Conservation (phyloP, 441 rosid genomes). For the Jatropha multifida region DNA sequence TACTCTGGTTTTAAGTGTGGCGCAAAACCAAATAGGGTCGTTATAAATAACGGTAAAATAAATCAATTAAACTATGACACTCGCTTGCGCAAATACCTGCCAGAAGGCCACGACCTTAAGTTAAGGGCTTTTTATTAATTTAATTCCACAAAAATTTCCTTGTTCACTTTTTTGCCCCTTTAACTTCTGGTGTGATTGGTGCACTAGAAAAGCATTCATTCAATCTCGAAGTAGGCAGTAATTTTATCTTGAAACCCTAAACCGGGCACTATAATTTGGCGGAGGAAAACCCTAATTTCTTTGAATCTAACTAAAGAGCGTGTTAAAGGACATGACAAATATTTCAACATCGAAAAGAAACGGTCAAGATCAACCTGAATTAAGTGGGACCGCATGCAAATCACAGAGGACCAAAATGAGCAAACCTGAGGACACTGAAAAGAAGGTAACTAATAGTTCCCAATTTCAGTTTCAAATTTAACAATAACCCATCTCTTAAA, state of each 20-base stretch:
- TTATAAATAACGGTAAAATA: neutral
- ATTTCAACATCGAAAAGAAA: conserved; percentile 48
- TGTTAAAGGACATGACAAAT: conserved; percentile 27
- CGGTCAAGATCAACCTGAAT: conserved; percentile 46
- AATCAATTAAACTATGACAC: too few relatives aligned
- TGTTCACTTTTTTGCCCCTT: conserved; percentile 1
- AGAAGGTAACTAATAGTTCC: conserved; percentile 35
- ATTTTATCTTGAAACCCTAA: conserved; percentile 7
- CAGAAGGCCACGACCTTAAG: neutral
- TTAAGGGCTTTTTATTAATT: conserved; percentile 11
- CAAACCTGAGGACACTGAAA: conserved; percentile 59
- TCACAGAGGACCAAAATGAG: conserved; percentile 51
- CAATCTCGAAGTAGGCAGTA: conserved; percentile 10
- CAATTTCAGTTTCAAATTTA: conserved; percentile 11
- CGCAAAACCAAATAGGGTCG: neutral
- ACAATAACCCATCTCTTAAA: conserved; percentile 2
- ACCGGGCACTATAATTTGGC: neutral
- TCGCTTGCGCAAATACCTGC: neutral
- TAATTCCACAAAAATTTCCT: too few relatives aligned
- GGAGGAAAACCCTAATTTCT: conserved; percentile 25
- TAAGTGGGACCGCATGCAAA: conserved; percentile 39
- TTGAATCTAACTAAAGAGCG: conserved; percentile 1
- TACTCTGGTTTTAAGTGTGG: neutral
- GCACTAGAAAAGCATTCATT: neutral
- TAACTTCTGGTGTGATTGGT: conserved; percentile 9